These are phyloP conservation scores for Talaromyces liani DNA, from an alignment of 495 filamentous ascomycete species.

Conservation along the genomic window DNA sequence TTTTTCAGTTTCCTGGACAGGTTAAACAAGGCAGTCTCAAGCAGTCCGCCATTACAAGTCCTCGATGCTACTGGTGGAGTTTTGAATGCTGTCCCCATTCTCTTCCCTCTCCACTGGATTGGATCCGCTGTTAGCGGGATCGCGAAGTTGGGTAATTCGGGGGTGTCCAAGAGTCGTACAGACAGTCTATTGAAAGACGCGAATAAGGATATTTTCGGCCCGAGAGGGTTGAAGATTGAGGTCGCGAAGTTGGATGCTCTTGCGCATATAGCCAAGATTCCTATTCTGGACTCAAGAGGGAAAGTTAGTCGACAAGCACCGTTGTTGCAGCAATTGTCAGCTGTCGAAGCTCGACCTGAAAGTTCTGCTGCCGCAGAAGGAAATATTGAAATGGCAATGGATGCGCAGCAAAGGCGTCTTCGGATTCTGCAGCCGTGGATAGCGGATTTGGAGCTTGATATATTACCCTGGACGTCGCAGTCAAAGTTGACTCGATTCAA, in stretches of 20 bases:
- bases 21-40: conserved; percentile 22
- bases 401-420: conserved; percentile 13
- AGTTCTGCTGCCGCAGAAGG: neutral
- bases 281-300: conserved; percentile 20
- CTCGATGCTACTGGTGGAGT: conserved; percentile 27
- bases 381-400: conserved; percentile 7
- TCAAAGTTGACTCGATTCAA: conserved; percentile 21
- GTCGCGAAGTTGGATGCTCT: conserved; percentile 21
- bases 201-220: conserved; percentile 22
- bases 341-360: neutral
- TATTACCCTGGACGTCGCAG: conserved; percentile 19
- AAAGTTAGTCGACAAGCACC: conserved; percentile 14
- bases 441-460: conserved; percentile 19
- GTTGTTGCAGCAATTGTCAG: conserved; percentile 13
- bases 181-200: conserved; percentile 20
- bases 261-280: conserved; percentile 19
- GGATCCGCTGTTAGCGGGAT: conserved; percentile 18
- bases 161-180: conserved; percentile 20
- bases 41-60: conserved; percentile 26
- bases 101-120: conserved; percentile 23
- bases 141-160: conserved; percentile 18
- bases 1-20: conserved; percentile 23
- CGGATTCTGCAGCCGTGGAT: conserved; percentile 20
- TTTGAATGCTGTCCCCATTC: conserved; percentile 22
- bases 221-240: conserved; percentile 18